Base-by-base conservation (phyloP, 495 filamentous ascomycete species). In the Lichina pygmaea region DNA sequence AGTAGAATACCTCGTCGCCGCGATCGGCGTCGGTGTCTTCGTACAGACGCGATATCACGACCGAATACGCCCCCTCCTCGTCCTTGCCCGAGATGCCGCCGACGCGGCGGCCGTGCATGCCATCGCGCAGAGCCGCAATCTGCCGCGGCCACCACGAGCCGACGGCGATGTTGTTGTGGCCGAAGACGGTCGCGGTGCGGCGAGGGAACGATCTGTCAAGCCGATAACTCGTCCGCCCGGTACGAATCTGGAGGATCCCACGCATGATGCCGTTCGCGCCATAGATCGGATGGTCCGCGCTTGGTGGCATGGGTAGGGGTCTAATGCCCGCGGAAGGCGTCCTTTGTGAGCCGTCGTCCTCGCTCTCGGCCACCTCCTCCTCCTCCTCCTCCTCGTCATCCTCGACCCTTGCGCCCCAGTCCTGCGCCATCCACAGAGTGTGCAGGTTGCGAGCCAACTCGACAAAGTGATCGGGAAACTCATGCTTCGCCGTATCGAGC, bases 61-160 rank as follows among this genome's bases (percentile, higher is more conserved):
- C 62, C 0, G 62, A 65, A 46, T 56, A 70, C 2, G 64, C 60
- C 8, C 70, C 70, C 0, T 8, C 8, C 0, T 50, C 33, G 4
- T 36, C 37, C 15, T 34, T 50, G 6, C 70, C 70, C 11, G 53
- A 49, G 33, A 73, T 72, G 1, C 70, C 70, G 0, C 50, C 57
- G 46, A 61, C 55, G 0, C 50, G 46, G 6, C 54, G 48, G 0
- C 66, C 67, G 41, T 73, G 70, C 0, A 64, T 68, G 9, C 70
- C 70, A 36, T 64, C 62, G 30, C 59, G 58, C 8, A 66, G 53
- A 0, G 70, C 66, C 5, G 57, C 60, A 6, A 58, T 52, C n/a
- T 66, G 64, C 6, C 57, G 51, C 0, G 69, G 65, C 54, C 58
- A 73, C 69, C 70, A 73, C 34, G 54, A 51, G 10, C 70, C 69